Evolutionary conservation across 2,329 filamentous ascomycete genomes (phyloP).

Genomic region (Cucurbitaria berberidis): DNA sequence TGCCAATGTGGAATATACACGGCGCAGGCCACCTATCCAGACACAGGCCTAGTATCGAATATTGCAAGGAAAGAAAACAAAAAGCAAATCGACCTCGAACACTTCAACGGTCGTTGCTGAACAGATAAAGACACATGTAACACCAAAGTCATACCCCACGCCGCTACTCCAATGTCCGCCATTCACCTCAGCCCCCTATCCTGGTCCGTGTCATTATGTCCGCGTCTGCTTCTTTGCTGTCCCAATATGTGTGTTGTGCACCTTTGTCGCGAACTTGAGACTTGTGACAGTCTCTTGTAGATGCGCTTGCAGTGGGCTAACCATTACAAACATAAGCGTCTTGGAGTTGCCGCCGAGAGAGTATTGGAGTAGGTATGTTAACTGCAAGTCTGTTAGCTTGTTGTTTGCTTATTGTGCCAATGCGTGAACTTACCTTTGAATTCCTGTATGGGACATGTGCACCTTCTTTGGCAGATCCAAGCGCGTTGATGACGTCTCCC

Average conservation of each 20-base stretch:
- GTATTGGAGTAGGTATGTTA: slow-evolving; percentile 94
- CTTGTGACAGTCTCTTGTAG: slow-evolving; percentile 92
- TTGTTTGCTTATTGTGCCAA: neutral
- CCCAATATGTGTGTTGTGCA: slow-evolving; percentile 90
- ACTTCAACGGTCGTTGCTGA: slow-evolving; percentile 21
- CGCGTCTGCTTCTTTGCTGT: slow-evolving; percentile 80
- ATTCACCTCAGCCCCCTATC: neutral
- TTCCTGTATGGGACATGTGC: slow-evolving; percentile 92
- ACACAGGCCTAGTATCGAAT: neutral
- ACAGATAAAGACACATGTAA: slow-evolving; percentile 1
- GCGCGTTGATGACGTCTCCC: slow-evolving; percentile 90
- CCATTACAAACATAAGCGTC: slow-evolving; percentile 99
- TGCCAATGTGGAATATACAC: neutral
- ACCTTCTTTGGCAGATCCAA: slow-evolving; percentile 80
- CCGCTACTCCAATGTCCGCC: neutral
- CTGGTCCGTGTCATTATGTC: slow-evolving; percentile 38
- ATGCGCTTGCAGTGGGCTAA: slow-evolving; percentile 88
- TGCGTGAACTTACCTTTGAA: slow-evolving; percentile 71
- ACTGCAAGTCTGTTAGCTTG: slow-evolving; percentile 50
- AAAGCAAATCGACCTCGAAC: slow-evolving; percentile 23
- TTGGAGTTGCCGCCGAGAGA: slow-evolving; percentile 94
- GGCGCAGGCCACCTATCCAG: neutral
- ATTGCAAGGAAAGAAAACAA: neutral
- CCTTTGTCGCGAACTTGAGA: slow-evolving; percentile 94
- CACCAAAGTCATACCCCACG: neutral